Evolutionary conservation across 345 rosid genomes (phyloP), one percentile per base, ranked within the genome.

Genomic region (Physaria fendleri): DNA sequence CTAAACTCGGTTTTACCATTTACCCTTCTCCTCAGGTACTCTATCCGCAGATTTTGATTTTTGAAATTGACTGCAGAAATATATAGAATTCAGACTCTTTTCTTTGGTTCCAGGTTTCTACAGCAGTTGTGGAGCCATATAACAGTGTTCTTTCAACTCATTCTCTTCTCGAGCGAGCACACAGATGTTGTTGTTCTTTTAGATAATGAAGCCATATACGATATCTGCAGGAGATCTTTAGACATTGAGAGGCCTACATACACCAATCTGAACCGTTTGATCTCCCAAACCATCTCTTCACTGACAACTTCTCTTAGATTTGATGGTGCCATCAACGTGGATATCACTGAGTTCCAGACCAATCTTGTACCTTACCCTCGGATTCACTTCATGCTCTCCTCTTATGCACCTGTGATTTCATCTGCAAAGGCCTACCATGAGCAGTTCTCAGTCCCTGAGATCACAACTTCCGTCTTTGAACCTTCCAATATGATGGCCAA

Each of bases 401-500:
- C 95, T 22, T 87, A 82, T 63, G 95, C 95, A 30, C 91, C 85
- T 0, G 88, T 84, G 9, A 84, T 87, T 65, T 87, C 91, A 2
- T 83, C 91, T 28, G 80, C 85, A 35, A 87, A 84, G 78, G 95
- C 91, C 62, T 87, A 63, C 75, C 91, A 84, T 38, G 91, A 87
- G 72, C 91, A 82, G 77, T 66, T 84, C 22, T 87, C 91, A 0
- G 77, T 87, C 55, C 85, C 88, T 41, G 95, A 87, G 72, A 81
- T 87, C 66, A 87, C 95, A 1, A 84, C 75, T 57, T 74, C 87
- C 20, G 91, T 84, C 53, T 87, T 87, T 66, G 88, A 87, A 52
- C 95, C 95, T 15, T 77, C 88, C 12, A 84, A 77, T 62, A 84
- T 82, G 95, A 87, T 84, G 95, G 89, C 89, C 35, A 87, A 84